A percentile compares a stretch with the other conserved stretches of the same genome.
phyloP scores from a whole-genome alignment of 805 yeast genomes.

The Metschnikowia henanensis region DNA sequence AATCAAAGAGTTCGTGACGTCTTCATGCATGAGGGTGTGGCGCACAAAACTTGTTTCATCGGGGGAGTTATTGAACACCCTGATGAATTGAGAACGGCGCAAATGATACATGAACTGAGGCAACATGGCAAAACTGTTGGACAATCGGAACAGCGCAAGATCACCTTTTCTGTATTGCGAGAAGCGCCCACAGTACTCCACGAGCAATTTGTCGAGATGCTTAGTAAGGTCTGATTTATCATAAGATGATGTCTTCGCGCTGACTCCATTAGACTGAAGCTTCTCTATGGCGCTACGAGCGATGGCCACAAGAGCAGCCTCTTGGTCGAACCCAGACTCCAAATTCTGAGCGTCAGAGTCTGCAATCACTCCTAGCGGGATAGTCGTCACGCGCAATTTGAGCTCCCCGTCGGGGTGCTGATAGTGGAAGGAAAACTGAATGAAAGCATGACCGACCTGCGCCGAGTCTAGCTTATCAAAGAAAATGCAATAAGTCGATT shows the following conservation, averaged over 20 bases:
- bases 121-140: constrained; percentile 50
- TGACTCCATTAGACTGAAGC: constrained; percentile 24
- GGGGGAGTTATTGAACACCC: constrained; percentile 68
- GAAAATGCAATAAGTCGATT: constrained; percentile 57
- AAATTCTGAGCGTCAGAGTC: constrained; percentile 41
- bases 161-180: constrained; percentile 49
- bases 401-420: constrained; percentile 60
- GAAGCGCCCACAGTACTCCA: constrained; percentile 48
- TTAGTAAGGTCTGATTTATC: constrained; percentile 38
- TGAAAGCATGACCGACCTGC: constrained; percentile 27
- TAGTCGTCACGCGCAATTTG: constrained; percentile 62
- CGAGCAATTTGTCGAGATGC: constrained; percentile 49
- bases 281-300: constrained; percentile 54
- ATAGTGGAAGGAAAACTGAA: constrained; percentile 60
- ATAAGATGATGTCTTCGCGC: constrained; percentile 19
- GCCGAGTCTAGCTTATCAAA: constrained; percentile 49
- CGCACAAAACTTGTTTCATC: constrained; percentile 69
- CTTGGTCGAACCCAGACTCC: constrained; percentile 61
- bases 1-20: constrained; percentile 55
- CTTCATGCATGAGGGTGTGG: constrained; percentile 62
- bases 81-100: constrained; percentile 64
- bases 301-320: constrained; percentile 62
- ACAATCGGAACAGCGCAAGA: constrained; percentile 49
- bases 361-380: constrained; percentile 44
- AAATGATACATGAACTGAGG: constrained; percentile 71